Conservation (phyloP, 1,284 basidiomycete genomes). For the Microbotryum lychnidis-dioicae region DNA sequence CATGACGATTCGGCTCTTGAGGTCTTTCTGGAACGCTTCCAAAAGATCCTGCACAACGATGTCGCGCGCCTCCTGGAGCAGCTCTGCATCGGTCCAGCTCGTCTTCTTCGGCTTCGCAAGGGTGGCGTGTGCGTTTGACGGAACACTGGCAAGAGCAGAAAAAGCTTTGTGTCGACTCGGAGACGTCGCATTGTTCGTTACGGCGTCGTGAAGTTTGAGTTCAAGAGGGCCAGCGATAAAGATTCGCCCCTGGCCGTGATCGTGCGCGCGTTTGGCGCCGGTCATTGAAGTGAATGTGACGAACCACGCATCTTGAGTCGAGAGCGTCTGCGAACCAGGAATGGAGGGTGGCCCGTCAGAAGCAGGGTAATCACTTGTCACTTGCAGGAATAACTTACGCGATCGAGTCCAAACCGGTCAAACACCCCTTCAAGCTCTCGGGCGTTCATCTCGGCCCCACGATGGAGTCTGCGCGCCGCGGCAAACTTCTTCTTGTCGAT, state of each 20-base stretch:
- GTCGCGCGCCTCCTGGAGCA: constrained; percentile 54
- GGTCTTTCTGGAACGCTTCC: constrained; percentile 56
- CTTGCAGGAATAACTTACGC: constrained; percentile 18
- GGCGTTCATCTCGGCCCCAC: constrained; percentile 23
- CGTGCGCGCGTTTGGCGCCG: constrained; percentile 39
- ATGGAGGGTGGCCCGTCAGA: neutral
- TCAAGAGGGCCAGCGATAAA: constrained; percentile 55
- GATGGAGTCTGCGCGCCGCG: constrained; percentile 21
- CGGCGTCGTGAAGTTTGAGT: constrained; percentile 52
- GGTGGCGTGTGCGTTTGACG: constrained; percentile 4
- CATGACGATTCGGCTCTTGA: constrained; percentile 57
- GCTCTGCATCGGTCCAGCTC: constrained; percentile 41
- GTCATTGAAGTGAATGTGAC: constrained; percentile 31
- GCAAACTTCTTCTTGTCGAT: constrained; percentile 16
- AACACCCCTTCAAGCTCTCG: constrained; percentile 33
- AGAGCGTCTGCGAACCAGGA: constrained; percentile 30
- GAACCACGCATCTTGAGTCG: constrained; percentile 38
- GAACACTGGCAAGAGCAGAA: neutral
- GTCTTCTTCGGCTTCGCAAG: constrained; percentile 50
- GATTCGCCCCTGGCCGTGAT: constrained; percentile 48
- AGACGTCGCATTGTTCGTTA: neutral
- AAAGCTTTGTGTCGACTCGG: neutral
- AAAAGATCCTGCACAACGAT: constrained; percentile 58
- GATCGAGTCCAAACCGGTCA: constrained; percentile 14
- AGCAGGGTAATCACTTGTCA: neutral